Conservation (phyloP, 345 rosid genomes). For the Eucalyptus paniculata region DNA sequence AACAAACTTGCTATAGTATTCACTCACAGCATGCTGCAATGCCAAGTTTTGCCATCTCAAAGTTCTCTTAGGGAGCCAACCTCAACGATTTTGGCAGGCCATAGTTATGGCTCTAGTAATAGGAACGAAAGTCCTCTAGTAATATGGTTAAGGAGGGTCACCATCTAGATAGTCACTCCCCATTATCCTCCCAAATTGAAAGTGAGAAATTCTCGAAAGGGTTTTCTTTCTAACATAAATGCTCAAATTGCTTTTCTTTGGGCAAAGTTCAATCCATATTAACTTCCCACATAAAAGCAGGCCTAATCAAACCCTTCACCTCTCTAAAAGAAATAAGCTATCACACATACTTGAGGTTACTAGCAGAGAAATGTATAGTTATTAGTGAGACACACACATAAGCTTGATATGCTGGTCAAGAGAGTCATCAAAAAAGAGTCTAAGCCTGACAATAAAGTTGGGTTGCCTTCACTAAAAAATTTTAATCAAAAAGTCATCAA, state of each 20-base stretch:
- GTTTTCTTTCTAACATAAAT: neutral
- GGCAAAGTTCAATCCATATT: neutral
- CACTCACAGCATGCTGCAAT: too few species aligned
- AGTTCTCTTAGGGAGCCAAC: neutral
- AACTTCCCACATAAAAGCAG: neutral
- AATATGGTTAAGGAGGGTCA: neutral
- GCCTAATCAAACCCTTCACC: neutral
- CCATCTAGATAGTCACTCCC: neutral
- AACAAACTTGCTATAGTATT: neutral
- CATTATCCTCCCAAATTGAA: neutral
- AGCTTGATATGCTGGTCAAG: neutral
- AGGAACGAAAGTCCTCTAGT: neutral
- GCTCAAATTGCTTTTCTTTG: neutral
- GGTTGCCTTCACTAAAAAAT: rapidly evolving
- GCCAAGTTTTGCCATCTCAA: neutral
- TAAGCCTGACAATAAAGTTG: neutral
- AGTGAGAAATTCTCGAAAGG: neutral
- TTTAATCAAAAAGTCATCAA: neutral
- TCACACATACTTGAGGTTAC: neutral
- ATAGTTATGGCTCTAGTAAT: neutral
- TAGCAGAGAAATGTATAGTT: neutral
- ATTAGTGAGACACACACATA: neutral
- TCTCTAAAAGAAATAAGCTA: neutral
- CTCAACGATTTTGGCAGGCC: neutral
- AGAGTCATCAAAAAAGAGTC: neutral